These are phyloP conservation scores for Cinnamomum chago DNA, from an alignment of 164 flowering plant species.

Conservation along the genomic window DNA sequence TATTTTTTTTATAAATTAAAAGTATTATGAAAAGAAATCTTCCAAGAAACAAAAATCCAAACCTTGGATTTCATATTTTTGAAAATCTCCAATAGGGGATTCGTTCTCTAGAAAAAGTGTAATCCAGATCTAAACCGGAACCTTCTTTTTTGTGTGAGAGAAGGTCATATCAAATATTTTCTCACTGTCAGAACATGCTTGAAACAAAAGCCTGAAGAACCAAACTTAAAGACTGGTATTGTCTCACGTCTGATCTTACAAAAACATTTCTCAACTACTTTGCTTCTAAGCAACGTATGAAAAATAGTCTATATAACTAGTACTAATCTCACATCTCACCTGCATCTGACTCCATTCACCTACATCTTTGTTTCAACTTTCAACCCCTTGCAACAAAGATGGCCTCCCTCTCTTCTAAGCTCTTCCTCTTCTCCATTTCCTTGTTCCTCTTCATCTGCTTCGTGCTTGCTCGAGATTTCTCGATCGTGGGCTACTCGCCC, in stretches of 20 bases:
- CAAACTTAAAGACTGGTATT: constrained; percentile 45
- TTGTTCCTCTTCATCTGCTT: constrained; percentile 14
- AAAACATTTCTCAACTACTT: constrained; percentile 19
- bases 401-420: constrained; percentile 29
- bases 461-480: constrained; percentile 38
- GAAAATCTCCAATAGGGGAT: too few relatives aligned
- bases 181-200: not conserved
- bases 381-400: constrained; percentile 12
- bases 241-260: not conserved
- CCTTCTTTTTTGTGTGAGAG: too few relatives aligned
- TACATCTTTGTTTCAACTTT: not conserved
- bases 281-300: constrained; percentile 37
- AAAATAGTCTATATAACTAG: constrained; percentile 12
- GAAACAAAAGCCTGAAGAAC: constrained; percentile 18
- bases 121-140: too few relatives aligned
- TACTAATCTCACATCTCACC: not conserved
- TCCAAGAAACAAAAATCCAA: too few relatives aligned
- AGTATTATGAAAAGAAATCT: too few relatives aligned
- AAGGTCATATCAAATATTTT: too few relatives aligned
- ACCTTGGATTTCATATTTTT: too few relatives aligned
- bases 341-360: not conserved
- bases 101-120: too few relatives aligned
- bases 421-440: constrained; percentile 18
- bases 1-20: too few relatives aligned
- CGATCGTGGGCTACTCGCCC: constrained; percentile 64